Evolutionary conservation across 2,329 filamentous ascomycete genomes (phyloP).

Genomic region (Sclerotinia sclerotiorum): DNA sequence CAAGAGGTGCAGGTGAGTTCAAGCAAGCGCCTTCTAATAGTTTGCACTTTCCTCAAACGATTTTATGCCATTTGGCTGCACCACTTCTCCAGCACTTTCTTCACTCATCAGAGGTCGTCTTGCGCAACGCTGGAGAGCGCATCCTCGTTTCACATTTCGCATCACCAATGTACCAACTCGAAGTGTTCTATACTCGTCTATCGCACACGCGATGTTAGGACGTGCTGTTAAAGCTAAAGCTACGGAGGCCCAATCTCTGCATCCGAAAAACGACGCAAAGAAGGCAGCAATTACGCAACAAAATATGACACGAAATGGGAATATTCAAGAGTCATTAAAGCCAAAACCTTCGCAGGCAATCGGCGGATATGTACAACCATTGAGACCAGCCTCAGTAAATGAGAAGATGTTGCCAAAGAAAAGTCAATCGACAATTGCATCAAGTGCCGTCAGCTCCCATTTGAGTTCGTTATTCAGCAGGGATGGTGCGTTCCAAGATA

Average conservation of each 20-base stretch:
- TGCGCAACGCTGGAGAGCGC: constrained; percentile 37
- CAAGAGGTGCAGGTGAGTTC: constrained; percentile 5
- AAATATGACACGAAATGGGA: constrained; percentile 51
- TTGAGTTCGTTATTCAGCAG: constrained; percentile 46
- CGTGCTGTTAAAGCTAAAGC: constrained; percentile 34
- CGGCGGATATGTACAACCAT: constrained; percentile 39
- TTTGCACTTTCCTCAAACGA: constrained; percentile 25
- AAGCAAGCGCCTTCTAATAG: constrained; percentile 26
- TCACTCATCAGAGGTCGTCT: constrained; percentile 34
- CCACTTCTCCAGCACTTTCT: constrained; percentile 34
- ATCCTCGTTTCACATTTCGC: constrained; percentile 25
- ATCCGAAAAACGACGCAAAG: constrained; percentile 35
- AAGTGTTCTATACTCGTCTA: constrained; percentile 35
- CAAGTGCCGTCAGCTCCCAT: constrained; percentile 39
- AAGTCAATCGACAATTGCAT: constrained; percentile 22
- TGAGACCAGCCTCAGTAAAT: constrained; percentile 34
- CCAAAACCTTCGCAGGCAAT: constrained; percentile 42
- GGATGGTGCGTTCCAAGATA: constrained; percentile 51
- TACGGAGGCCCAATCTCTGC: constrained; percentile 23
- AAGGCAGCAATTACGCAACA: constrained; percentile 60
- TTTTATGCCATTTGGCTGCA: constrained; percentile 40
- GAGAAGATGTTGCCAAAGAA: constrained; percentile 10
- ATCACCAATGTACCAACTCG: constrained; percentile 31
- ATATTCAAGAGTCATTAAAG: constrained; percentile 54
- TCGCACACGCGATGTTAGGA: constrained; percentile 41